Conservation (phyloP, 305 asterid species). For the Fraxinus baroniana region DNA sequence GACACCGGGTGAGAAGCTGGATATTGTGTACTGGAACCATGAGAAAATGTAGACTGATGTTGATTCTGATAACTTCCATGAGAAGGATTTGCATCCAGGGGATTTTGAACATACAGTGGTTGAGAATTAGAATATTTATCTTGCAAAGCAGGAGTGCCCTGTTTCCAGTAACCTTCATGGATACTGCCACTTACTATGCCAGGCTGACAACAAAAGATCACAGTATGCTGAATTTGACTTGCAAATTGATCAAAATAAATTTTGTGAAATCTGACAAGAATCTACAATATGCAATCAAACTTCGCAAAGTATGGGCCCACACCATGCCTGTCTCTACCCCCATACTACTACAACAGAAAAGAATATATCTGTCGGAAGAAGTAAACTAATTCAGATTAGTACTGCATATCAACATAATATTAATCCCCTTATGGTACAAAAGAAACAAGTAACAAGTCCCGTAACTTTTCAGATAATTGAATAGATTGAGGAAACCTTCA, state of each 20-base stretch:
- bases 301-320: neutral
- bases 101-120: constrained; percentile 53
- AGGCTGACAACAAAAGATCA: constrained; percentile 64
- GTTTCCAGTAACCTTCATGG: constrained; percentile 69
- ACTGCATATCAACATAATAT: neutral
- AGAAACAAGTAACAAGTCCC: constrained; percentile 4
- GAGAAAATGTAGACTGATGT: constrained; percentile 48
- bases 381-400: constrained; percentile 1
- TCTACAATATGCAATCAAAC: constrained; percentile 8
- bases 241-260: constrained; percentile 3
- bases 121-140: constrained; percentile 47
- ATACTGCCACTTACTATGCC: constrained; percentile 49
- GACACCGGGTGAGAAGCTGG: constrained; percentile 55
- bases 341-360: neutral
- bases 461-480: constrained; percentile 11
- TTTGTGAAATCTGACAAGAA: constrained; percentile 4
- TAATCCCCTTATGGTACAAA: neutral
- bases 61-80: constrained; percentile 54
- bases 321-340: neutral
- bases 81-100: constrained; percentile 40
- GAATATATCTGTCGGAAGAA: neutral
- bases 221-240: constrained; percentile 27
- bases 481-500: neutral
- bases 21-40: constrained; percentile 47
- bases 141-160: constrained; percentile 54